Conservation (phyloP, 306 rosid genomes). For the Quillaja saponaria region DNA sequence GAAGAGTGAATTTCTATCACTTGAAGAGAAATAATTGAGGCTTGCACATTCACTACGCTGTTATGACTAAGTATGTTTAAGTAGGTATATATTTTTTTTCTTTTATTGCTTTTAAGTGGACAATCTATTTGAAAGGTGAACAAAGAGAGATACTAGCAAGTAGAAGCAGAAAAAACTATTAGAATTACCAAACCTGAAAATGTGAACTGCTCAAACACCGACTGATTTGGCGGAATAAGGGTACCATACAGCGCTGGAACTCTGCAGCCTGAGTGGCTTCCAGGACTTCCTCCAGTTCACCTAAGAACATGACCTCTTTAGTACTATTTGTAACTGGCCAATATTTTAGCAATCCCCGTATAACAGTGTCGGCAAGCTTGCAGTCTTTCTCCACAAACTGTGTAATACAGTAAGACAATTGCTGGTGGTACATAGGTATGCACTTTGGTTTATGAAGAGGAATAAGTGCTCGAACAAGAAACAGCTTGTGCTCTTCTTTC, state of each 20-base stretch:
- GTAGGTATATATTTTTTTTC: too few species aligned
- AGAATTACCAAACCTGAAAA: slow-evolving; percentile 75
- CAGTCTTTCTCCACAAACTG: slow-evolving; percentile 97
- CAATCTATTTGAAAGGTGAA: slow-evolving; percentile 19
- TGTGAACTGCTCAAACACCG: slow-evolving; percentile 94
- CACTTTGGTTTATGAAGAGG: slow-evolving; percentile 98
- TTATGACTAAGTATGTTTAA: not conserved
- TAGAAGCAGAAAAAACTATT: slow-evolving; percentile 24
- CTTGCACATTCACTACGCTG: too few species aligned
- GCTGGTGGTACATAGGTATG: slow-evolving; percentile 91
- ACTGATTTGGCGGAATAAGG: slow-evolving; percentile 76
- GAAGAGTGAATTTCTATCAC: slow-evolving; percentile 6
- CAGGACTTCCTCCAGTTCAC: slow-evolving; percentile 95
- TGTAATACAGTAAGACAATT: slow-evolving; percentile 86
- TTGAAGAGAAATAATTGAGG: too few species aligned
- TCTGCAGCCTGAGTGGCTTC: slow-evolving; percentile 95
- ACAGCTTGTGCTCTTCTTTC: slow-evolving; percentile 97
- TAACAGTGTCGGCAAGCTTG: slow-evolving; percentile 96
- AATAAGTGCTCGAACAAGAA: slow-evolving; percentile 88
- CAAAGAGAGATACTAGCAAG: slow-evolving; percentile 15
- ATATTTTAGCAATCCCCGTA: slow-evolving; percentile 84
- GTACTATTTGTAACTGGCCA: slow-evolving; percentile 97
- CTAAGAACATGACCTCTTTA: slow-evolving; percentile 98
- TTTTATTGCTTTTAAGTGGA: not conserved
- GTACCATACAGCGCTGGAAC: slow-evolving; percentile 89